Base-by-base conservation (phyloP, 768 basidiomycete genomes). In the Suillus ampliporus region DNA sequence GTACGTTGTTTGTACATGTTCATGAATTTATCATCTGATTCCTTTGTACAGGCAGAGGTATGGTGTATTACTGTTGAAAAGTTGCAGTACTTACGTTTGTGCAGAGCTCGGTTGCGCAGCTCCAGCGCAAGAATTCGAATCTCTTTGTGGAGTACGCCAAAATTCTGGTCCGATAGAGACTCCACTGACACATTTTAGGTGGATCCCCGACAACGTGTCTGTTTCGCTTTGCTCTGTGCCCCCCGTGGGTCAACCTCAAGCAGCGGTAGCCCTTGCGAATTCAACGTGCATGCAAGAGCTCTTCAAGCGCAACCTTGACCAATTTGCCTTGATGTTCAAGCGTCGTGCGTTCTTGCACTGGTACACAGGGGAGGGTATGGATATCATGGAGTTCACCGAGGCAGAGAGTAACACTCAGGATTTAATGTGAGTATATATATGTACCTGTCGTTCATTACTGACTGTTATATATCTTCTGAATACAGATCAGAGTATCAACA, bases 331-430 rank as follows among this genome's bases (percentile, higher is more conserved):
- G 5, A 95, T 96, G 92, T 95, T 85, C 78, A 92, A 90, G 72
- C 85, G 94, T 35, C 82, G 83, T 50, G 95, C 95, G 6, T 97
- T 92, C 83, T 76, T 96, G 61, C 93, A 95, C 73, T 95, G 93
- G 92, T 95, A 94, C 73, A 91, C 88, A 10, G 90, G 87, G 14
- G 94, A 96, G 74, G 94, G 94, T 47, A 95, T 96, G 95, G 95
- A 95, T 72, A 72, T 84, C 19, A 77, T 82, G 84, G 86, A 95
- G 76, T 94, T 95, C 75, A 84, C 90, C 0, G 93, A 95, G 74
- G 93, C 94, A 0, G 92, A 94, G 78, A 94, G 90, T 71, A 94
- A 94, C 72, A 79, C 85, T 3, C 83, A 82, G 3, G 94, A 95
- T 77, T 74, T 95, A 53, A 89, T 94, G 92, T 94, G 74, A 74